A percentile compares a stretch with the other conserved stretches of the same genome.
Evolutionary conservation across 306 rosid species (phyloP).

Genomic region (Luffa aegyptiaca): DNA sequence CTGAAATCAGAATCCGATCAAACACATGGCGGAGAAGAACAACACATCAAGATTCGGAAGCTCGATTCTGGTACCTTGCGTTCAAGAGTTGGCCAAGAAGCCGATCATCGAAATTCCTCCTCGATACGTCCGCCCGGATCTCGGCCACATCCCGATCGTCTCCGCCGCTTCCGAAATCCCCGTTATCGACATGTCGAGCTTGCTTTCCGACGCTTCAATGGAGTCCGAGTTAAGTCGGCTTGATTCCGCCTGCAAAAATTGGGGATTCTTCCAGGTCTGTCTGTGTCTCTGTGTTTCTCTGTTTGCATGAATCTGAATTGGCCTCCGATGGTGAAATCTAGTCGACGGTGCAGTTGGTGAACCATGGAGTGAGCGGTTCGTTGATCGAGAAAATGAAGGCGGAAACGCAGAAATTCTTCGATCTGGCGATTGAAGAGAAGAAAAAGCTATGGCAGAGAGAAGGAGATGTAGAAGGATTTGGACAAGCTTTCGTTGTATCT

Average conservation of each 20-base stretch:
- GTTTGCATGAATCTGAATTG: background rate
- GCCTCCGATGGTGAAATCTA: background rate
- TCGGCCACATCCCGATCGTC: background rate
- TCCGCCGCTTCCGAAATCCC: conserved; percentile 5
- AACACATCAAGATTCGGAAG: background rate
- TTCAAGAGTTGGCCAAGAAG: background rate
- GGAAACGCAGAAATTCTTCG: conserved; percentile 31
- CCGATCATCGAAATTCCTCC: background rate
- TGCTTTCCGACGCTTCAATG: background rate
- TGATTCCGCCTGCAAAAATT: background rate
- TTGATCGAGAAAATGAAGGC: conserved; percentile 30
- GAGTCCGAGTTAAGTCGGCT: background rate
- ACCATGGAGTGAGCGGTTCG: conserved; percentile 36
- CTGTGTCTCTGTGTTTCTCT: background rate
- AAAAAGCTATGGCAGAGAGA: conserved; percentile 33
- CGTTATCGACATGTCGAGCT: background rate
- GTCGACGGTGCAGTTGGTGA: conserved; percentile 25
- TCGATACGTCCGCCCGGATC: background rate
- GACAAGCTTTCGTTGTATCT: conserved; percentile 41
- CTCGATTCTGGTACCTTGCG: background rate
- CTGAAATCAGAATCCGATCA: background rate
- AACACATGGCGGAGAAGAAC: background rate
- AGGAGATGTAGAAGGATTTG: conserved; percentile 47
- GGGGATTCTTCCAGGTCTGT: conserved; percentile 6
- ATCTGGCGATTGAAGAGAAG: conserved; percentile 44